Evolutionary conservation across 805 yeast genomes (phyloP).

Genomic region (Groenewaldozyma tartarivorans): DNA sequence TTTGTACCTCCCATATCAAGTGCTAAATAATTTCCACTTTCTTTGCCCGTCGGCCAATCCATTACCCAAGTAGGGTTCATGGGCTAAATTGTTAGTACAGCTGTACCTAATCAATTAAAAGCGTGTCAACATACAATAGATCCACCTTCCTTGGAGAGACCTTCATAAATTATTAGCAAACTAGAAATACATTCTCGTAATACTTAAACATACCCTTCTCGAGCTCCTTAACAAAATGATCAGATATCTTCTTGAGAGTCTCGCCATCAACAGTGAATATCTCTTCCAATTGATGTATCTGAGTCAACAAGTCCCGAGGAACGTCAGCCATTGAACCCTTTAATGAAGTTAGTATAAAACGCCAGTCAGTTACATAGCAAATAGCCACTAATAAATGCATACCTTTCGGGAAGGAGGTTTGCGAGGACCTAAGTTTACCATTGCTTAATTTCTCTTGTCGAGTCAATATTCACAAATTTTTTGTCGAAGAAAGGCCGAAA

Average conservation of each 20-base stretch:
- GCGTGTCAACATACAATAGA: constrained; percentile 17
- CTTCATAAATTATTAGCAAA: not conserved
- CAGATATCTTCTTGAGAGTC: constrained; percentile 54
- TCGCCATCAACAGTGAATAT: constrained; percentile 54
- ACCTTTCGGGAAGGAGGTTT: constrained; percentile 73
- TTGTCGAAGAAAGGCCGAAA: too few relatives aligned
- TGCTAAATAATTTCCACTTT: constrained; percentile 82
- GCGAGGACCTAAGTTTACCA: constrained; percentile 83
- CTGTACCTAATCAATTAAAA: not conserved
- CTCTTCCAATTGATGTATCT: constrained; percentile 48
- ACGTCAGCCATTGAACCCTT: constrained; percentile 57
- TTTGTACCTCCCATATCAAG: constrained; percentile 97
- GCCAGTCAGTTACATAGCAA: too few relatives aligned
- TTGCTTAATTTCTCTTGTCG: constrained; percentile 28
- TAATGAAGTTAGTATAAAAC: too few relatives aligned
- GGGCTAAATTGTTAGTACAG: constrained; percentile 47
- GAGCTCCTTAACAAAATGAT: constrained; percentile 70
- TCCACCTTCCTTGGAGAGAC: constrained; percentile 19
- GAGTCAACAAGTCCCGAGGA: constrained; percentile 51
- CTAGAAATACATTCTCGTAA: not conserved
- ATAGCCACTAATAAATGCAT: constrained; percentile 10
- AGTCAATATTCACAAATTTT: too few relatives aligned
- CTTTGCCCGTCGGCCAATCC: constrained; percentile 87
- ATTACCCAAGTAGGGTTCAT: constrained; percentile 97
- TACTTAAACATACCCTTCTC: constrained; percentile 58